Percentiles rank a stretch among this genome's conserved stretches.
Evolutionary conservation across 2,329 filamentous ascomycete species (phyloP).

Genomic region (Aspergillus sp.): DNA sequence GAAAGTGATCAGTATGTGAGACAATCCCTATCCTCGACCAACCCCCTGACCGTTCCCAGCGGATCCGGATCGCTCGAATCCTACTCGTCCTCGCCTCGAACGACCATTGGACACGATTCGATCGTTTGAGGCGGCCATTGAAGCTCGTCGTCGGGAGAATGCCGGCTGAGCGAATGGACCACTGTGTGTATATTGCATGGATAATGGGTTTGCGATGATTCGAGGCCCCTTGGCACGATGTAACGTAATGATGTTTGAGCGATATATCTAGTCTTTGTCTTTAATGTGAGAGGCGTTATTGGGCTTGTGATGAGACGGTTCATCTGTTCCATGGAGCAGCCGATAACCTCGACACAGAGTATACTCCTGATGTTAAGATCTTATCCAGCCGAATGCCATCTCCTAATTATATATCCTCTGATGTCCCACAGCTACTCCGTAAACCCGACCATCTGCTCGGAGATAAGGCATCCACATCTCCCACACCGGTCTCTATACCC

Average conservation of each 20-base stretch:
- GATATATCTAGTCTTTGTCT: background rate
- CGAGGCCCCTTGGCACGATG: background rate
- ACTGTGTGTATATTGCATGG: constrained; percentile 1
- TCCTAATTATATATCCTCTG: background rate
- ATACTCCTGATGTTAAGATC: no score
- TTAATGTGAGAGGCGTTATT: background rate
- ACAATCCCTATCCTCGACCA: background rate
- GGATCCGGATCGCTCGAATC: constrained; percentile 87
- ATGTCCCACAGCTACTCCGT: no score
- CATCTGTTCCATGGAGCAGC: background rate
- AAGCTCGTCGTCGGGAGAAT: constrained; percentile 57
- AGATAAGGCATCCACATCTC: constrained; percentile 11
- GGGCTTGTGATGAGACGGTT: no score
- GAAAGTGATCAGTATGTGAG: constrained; percentile 68
- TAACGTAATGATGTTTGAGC: background rate
- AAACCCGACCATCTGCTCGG: background rate
- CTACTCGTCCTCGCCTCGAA: constrained; percentile 82
- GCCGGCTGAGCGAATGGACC: constrained; percentile 13
- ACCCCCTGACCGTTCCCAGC: constrained; percentile 48
- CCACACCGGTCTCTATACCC: constrained; percentile 6
- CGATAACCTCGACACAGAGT: no score
- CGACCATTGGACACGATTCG: constrained; percentile 88
- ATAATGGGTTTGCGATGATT: background rate
- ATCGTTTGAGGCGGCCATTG: constrained; percentile 84
- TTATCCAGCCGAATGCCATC: background rate